Evolutionary conservation across 192 early-diverging fungal genomes (phyloP), one percentile per base, ranked within the genome.

Genomic region (Entomortierella chlamydospora): DNA sequence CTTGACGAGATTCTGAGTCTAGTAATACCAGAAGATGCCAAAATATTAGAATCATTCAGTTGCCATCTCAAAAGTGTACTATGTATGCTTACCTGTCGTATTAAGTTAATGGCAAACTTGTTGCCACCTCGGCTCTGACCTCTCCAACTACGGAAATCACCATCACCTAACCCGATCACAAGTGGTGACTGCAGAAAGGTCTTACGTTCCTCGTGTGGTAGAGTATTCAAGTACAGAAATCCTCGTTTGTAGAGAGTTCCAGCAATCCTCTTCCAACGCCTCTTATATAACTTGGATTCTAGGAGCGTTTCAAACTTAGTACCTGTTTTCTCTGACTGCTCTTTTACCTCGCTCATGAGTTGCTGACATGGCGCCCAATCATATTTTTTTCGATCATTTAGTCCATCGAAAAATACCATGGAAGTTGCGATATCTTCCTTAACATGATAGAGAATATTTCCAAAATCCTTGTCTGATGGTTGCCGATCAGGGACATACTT

Each of bases 401-500:
- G 33, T 53, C 61, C 61, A 50, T 52, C 25, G 63, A 64, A 29
- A 64, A 64, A 45, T 51, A 28, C 47, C 47, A 51, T 50, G 43
- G 47, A 49, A 28, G 23, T 34, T 33, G 33, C 37, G 49, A 64
- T 11, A 64, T 64, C 51, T 37, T 64, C 51, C 18, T 54, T 43
- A 47, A 47, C 2, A 4, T 41, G 28, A 26, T n/a, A n/a, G 25
- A 63, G 18, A 10, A 51, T 22, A 31, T 53, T 34, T 26, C 18
- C 52, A 17, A 64, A 28, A 64, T 64, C 33, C 63, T 64, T 28
- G 34, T 64, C 63, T 33, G 63, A 51, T 41, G 33, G 49, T 41
- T 64, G 63, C n/a, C 33, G 63, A 34, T 64, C 52, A 22, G 63
- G 63, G 51, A 54, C 50, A 54, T 54, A 33, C 28, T 64, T 64